Evolutionary conservation across 352 stramenopile genomes (phyloP).

Genomic region (Paralagenidium karlingii): DNA sequence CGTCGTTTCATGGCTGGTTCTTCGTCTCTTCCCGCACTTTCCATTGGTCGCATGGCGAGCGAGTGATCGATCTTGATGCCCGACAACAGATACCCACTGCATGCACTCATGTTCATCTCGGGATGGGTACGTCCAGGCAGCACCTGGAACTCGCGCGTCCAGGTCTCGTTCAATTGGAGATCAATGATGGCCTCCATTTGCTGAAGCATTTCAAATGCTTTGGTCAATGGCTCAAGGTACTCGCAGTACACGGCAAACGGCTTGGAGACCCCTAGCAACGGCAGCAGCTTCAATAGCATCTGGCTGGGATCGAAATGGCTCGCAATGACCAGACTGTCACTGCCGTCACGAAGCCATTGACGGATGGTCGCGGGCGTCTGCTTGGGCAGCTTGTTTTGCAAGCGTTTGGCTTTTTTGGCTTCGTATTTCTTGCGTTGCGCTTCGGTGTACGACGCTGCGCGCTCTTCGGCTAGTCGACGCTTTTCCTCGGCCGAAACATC

Average conservation of each 20-base stretch:
- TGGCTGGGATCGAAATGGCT: conserved; percentile 83
- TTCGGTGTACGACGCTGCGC: conserved; percentile 69
- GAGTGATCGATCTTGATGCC: conserved; percentile 89
- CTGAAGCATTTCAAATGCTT: conserved; percentile 82
- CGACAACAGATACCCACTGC: conserved; percentile 90
- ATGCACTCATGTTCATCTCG: conserved; percentile 95
- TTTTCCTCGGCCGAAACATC: conserved; percentile 53
- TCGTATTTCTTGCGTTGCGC: conserved; percentile 70
- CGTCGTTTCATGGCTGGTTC: too few species aligned
- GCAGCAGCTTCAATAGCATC: conserved; percentile 79
- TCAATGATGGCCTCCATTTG: conserved; percentile 87
- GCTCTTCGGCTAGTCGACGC: conserved; percentile 46
- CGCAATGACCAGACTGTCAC: conserved; percentile 84
- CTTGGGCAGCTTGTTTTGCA: conserved; percentile 66
- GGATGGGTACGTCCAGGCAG: conserved; percentile 90
- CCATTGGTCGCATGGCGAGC: too few species aligned
- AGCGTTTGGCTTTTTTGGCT: conserved; percentile 57
- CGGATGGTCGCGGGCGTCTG: conserved; percentile 52
- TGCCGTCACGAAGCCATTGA: conserved; percentile 53
- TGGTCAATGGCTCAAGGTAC: conserved; percentile 87
- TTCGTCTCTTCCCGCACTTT: too few species aligned
- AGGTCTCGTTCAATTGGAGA: conserved; percentile 91
- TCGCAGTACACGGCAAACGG: conserved; percentile 95
- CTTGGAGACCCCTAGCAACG: conserved; percentile 83
- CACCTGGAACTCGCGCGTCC: conserved; percentile 92